Conservation (phyloP, 2,329 filamentous ascomycete species). For the Alternaria gaisen region DNA sequence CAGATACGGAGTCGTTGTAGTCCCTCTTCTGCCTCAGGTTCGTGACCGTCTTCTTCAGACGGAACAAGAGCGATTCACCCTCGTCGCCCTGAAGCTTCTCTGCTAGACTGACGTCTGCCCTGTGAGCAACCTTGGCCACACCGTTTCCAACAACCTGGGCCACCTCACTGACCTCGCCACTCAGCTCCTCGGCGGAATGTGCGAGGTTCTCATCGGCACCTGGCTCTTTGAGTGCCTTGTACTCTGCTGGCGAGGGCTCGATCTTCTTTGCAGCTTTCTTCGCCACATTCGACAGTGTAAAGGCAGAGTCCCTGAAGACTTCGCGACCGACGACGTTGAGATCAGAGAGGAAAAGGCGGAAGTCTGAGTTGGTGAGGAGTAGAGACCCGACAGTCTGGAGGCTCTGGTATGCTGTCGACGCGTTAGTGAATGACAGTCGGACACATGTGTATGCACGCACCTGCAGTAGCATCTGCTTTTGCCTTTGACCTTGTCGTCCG, state of each 20-base stretch:
- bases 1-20: constrained; percentile 87
- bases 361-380: constrained; percentile 89
- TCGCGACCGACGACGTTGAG: constrained; percentile 80
- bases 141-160: constrained; percentile 57
- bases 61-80: constrained; percentile 74
- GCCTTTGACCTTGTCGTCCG: constrained; percentile 70
- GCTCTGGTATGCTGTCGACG: constrained; percentile 74
- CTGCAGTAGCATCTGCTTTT: constrained; percentile 75
- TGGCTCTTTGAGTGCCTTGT: constrained; percentile 62
- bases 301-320: constrained; percentile 86
- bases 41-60: constrained; percentile 78
- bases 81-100: constrained; percentile 79
- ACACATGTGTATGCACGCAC: constrained; percentile 53
- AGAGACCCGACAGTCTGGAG: constrained; percentile 83
- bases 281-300: constrained; percentile 78
- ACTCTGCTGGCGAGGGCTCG: constrained; percentile 71
- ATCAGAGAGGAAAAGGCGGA: constrained; percentile 85
- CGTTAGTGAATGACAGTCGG: constrained; percentile 27
- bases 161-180: constrained; percentile 56
- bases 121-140: constrained; percentile 58
- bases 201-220: constrained; percentile 60
- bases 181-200: constrained; percentile 70
- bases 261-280: constrained; percentile 77
- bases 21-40: constrained; percentile 79
- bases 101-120: constrained; percentile 74